phyloP scores from a whole-genome alignment of 192 early-diverging fungal species.

The Backusella mclennaniae region DNA sequence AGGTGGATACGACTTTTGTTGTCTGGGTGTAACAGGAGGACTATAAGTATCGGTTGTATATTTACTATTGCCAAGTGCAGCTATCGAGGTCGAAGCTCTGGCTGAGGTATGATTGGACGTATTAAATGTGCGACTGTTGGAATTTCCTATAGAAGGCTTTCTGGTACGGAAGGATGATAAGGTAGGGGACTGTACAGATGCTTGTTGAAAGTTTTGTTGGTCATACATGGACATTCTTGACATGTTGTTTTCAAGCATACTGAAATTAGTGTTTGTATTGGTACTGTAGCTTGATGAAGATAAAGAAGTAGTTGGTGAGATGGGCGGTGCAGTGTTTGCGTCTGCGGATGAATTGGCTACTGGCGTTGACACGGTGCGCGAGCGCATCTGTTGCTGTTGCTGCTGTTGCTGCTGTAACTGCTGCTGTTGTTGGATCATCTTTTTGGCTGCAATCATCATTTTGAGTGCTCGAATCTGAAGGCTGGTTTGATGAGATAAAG shows the following conservation, averaged over 20 bases:
- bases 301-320: conserved; percentile 6
- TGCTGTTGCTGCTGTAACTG: not conserved
- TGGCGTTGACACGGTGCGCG: conserved; percentile 11
- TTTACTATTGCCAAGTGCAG: not conserved
- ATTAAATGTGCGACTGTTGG: not conserved
- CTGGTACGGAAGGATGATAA: not conserved
- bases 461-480: conserved; percentile 60
- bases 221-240: conserved; percentile 15
- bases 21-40: not conserved
- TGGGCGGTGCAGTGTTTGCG: not conserved
- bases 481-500: conserved; percentile 62
- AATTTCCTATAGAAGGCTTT: conserved; percentile 3
- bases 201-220: not conserved
- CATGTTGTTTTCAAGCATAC: not conserved
- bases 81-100: not conserved
- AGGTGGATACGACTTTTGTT: conserved; percentile 1
- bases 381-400: not conserved
- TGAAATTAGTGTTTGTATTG: not conserved
- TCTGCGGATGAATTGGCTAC: not conserved
- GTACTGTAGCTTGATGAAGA: conserved; percentile 13
- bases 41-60: not conserved
- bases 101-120: not conserved
- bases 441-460: conserved; percentile 58
- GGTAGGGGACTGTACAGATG: conserved; percentile 7
- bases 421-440: conserved; percentile 59